phyloP scores from a whole-genome alignment of 2,329 filamentous ascomycete genomes.

The Curvularia sp. region DNA sequence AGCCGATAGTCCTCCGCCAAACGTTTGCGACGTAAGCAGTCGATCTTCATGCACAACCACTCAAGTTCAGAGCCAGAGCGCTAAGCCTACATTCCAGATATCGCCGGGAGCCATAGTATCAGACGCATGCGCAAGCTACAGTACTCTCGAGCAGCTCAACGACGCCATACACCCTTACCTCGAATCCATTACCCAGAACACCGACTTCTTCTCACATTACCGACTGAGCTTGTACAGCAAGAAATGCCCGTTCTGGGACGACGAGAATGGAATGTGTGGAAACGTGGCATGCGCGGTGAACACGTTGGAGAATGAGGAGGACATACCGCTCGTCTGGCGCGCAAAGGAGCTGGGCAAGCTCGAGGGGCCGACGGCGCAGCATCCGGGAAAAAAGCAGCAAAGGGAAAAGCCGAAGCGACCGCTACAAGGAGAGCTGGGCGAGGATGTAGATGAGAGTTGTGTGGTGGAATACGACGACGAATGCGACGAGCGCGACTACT shows the following conservation, averaged over 20 bases:
- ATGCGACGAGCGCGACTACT: conserved; percentile 96
- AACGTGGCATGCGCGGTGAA: conserved; percentile 97
- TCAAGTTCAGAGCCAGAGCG: conserved; percentile 34
- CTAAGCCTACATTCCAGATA: conserved; percentile 67
- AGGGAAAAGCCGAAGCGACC: conserved; percentile 74
- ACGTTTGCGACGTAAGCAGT: conserved; percentile 64
- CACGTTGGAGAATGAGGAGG: conserved; percentile 92
- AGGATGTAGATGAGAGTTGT: conserved; percentile 90
- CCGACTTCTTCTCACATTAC: conserved; percentile 99
- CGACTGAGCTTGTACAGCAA: conserved; percentile 94
- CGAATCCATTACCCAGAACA: conserved; percentile 80
- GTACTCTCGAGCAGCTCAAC: conserved; percentile 86
- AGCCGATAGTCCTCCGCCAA: conserved; percentile 51
- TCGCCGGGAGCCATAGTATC: conserved; percentile 88
- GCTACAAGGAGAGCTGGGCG: conserved; percentile 81
- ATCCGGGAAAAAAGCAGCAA: conserved; percentile 79
- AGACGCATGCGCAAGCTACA: conserved; percentile 93
- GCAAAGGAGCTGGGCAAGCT: conserved; percentile 91
- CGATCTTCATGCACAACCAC: conserved; percentile 29
- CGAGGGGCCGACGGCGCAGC: conserved; percentile 86
- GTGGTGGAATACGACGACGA: conserved; percentile 98
- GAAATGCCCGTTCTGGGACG: conserved; percentile 94
- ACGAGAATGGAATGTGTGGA: conserved; percentile 91
- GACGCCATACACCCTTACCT: conserved; percentile 76
- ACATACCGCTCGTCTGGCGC: conserved; percentile 90